phyloP scores from a whole-genome alignment of 2,329 filamentous ascomycete species.

The Fusarium oligoseptatum region DNA sequence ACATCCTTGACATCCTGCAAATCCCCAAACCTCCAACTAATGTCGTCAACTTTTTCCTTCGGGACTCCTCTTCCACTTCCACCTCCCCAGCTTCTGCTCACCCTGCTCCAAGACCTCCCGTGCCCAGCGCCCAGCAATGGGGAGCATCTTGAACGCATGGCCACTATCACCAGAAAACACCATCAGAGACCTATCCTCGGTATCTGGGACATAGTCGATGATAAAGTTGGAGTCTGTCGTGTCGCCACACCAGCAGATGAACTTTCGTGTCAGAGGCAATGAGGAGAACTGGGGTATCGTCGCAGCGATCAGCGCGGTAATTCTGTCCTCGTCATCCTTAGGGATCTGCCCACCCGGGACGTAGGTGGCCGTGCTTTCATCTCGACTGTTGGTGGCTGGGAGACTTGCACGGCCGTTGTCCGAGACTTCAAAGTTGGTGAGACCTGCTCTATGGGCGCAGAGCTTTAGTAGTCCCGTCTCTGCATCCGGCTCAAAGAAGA shows the following conservation, averaged over 20 bases:
- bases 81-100: constrained; percentile 58
- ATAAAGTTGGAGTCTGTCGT: constrained; percentile 70
- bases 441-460: constrained; percentile 68
- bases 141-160: constrained; percentile 74
- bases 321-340: constrained; percentile 62
- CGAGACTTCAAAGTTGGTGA: constrained; percentile 55
- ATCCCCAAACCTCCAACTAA: constrained; percentile 53
- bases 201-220: constrained; percentile 68
- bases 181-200: constrained; percentile 56
- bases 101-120: constrained; percentile 59
- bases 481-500: constrained; percentile 74
- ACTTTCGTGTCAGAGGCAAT: constrained; percentile 65
- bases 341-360: constrained; percentile 54
- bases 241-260: constrained; percentile 73
- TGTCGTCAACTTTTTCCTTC: constrained; percentile 43
- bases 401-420: constrained; percentile 48
- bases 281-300: constrained; percentile 65
- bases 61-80: constrained; percentile 63
- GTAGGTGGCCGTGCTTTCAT: background rate
- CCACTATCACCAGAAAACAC: constrained; percentile 69
- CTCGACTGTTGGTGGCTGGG: constrained; percentile 52
- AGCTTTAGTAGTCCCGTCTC: constrained; percentile 69
- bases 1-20: constrained; percentile 43
- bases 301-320: constrained; percentile 62
- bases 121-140: constrained; percentile 66